Percentiles rank a stretch among this genome's conserved stretches.
Conservation (phyloP, 345 rosid species). For the Lumnitzera littorea region DNA sequence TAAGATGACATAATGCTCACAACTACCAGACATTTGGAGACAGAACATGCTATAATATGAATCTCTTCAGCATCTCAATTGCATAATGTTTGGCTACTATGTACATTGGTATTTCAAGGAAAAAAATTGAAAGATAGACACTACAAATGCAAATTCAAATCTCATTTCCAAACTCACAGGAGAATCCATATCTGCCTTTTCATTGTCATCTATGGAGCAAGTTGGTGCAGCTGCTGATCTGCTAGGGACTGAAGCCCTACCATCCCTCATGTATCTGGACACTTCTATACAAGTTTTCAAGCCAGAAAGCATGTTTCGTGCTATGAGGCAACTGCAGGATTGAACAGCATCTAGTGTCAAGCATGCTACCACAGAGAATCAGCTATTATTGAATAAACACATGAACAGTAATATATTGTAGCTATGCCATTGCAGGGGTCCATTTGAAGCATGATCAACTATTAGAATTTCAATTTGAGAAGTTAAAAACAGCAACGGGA, state of each 20-base stretch:
- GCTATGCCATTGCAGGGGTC: no score
- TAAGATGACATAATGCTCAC: constrained; percentile 6
- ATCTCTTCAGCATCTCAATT: no score
- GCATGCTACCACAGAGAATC: neutral
- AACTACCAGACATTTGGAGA: constrained; percentile 8
- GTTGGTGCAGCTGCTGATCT: constrained; percentile 48
- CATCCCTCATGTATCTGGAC: constrained; percentile 69
- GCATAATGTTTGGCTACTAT: no score
- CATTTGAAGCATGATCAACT: no score
- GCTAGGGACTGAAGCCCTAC: constrained; percentile 48
- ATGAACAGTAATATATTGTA: no score
- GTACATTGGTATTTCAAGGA: no score
- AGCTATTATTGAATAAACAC: no score
- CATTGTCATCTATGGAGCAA: constrained; percentile 51
- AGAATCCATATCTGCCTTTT: constrained; percentile 32
- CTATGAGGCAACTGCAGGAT: constrained; percentile 85
- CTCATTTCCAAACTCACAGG: constrained; percentile 27
- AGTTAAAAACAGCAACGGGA: no score
- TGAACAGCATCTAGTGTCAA: constrained; percentile 7
- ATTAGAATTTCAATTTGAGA: no score
- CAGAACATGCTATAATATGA: neutral
- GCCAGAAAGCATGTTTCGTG: constrained; percentile 94
- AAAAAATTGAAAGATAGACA: no score
- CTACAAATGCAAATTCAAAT: no score
- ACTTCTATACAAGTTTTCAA: constrained; percentile 93